Base-by-base conservation (phyloP, 257 asterid genomes). In the Lantana camara region DNA sequence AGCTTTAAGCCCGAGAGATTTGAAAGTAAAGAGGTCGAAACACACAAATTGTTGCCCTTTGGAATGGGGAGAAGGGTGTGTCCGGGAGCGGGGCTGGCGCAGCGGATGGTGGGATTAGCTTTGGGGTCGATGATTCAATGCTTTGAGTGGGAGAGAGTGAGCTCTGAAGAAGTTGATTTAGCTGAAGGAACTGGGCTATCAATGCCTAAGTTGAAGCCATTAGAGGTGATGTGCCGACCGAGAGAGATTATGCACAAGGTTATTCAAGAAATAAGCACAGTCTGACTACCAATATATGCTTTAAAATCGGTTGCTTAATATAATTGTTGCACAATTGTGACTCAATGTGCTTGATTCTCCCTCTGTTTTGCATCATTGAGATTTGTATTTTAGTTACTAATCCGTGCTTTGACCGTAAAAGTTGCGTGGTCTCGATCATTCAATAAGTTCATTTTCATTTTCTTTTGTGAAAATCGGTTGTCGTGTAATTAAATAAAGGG, bases 61-160 rank as follows among this genome's bases (percentile, higher is more conserved):
- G 82, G 82, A 13, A 60, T 54, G 65, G 82, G 82, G 9, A 51
- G 79, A 48, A 54, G 82, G 65, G 57, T 60, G 13, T 77, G 79
- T 58, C 79, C 79, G 0, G 82, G 79, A 35, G 4, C 32, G 0
- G 76, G 59, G 5, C 29, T 77, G 30, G 79, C 57, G 1, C 71
- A 73, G 2, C 73, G 82, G 46, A 21, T 61, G 9, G 64, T 77
- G 4, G 77, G 74, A 7, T 21, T 73, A 37, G 63, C 49, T 3
- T 23, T 77, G 64, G 83, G 68, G 14, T 65, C 75, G 4, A 23
- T 77, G 63, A 62, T 77, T 45, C 83, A 77, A n/a, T n/a, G n/a
- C n/a, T n/a, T n/a, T n/a, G n/a, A n/a, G n/a, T n/a, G n/a, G n/a
- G n/a, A n/a, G n/a, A 78, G 63, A 3, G 67, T 59, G 23, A 1